A percentile compares a stretch with the other conserved stretches of the same genome.
phyloP scores from a whole-genome alignment of 2,329 filamentous ascomycete genomes.

The Beauveria sp. region DNA sequence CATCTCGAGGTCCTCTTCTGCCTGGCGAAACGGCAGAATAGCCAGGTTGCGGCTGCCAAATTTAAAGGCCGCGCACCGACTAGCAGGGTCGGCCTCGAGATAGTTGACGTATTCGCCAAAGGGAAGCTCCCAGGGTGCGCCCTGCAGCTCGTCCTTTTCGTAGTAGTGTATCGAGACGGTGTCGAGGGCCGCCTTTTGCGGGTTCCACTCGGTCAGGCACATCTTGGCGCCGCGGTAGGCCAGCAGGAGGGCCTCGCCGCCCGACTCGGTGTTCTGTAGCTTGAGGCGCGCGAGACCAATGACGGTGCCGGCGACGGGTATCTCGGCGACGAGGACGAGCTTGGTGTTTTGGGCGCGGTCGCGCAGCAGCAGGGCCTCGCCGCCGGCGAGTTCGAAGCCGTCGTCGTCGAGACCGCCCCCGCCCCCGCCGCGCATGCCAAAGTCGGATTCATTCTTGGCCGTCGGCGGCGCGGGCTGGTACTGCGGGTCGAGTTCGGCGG shows the following conservation, averaged over 20 bases:
- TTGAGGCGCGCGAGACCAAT: constrained; percentile 76
- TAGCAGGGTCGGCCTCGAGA: constrained; percentile 81
- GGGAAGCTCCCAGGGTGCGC: constrained; percentile 72
- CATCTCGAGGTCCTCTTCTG: constrained; percentile 82
- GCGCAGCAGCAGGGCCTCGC: constrained; percentile 52
- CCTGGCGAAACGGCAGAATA: constrained; percentile 85
- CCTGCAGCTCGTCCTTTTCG: constrained; percentile 82
- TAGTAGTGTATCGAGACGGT: constrained; percentile 97
- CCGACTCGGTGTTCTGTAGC: constrained; percentile 62
- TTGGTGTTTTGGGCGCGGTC: constrained; percentile 64
- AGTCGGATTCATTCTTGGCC: constrained; percentile 37
- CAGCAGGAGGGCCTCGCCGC: constrained; percentile 75
- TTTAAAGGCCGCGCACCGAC: constrained; percentile 87
- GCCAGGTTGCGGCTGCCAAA: constrained; percentile 86
- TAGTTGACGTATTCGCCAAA: constrained; percentile 72
- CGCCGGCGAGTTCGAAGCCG: constrained; percentile 54
- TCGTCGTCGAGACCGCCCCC: constrained; percentile 45
- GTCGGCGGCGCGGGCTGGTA: constrained; percentile 24
- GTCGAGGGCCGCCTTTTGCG: constrained; percentile 66
- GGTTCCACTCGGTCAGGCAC: constrained; percentile 90
- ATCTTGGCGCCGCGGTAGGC: constrained; percentile 88
- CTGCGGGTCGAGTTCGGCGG: constrained; percentile 52
- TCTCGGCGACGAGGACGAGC: constrained; percentile 78
- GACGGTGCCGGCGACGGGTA: constrained; percentile 74
- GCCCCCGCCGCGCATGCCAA: constrained; percentile 38